Conservation (phyloP, 352 stramenopile species). For the Pythium chondricola region DNA sequence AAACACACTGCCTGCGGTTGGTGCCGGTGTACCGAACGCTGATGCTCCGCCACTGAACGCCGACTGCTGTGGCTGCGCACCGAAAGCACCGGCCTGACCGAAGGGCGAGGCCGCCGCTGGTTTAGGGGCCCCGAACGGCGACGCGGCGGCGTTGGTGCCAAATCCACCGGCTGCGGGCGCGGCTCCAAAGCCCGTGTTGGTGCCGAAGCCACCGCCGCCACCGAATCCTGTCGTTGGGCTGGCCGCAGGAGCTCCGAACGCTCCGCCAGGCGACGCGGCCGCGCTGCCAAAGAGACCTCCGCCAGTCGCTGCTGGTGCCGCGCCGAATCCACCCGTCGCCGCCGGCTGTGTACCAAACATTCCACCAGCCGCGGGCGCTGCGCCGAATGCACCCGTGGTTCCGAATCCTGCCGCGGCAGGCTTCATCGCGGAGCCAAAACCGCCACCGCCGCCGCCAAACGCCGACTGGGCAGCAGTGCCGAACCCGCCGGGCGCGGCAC, state of each 20-base stretch:
- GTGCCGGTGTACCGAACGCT: slow-evolving; percentile 33
- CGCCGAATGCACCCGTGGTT: slow-evolving; percentile 30
- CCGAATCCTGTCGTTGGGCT: slow-evolving; percentile 12
- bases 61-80: slow-evolving; percentile 11
- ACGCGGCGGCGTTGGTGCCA: slow-evolving; percentile 24
- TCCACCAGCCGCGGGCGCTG: slow-evolving; percentile 16
- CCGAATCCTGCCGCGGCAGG: slow-evolving; percentile 11
- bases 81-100: slow-evolving; percentile 45
- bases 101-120: slow-evolving; percentile 55
- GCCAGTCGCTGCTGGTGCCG: slow-evolving; percentile 20
- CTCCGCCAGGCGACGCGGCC: neutral
- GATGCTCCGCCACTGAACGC: slow-evolving; percentile 19
- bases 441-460: slow-evolving; percentile 30
- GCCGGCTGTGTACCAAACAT: slow-evolving; percentile 28
- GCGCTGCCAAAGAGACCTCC: slow-evolving; percentile 12
- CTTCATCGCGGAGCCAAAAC: slow-evolving; percentile 20
- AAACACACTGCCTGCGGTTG: slow-evolving; percentile 27
- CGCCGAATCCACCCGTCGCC: slow-evolving; percentile 25
- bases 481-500: slow-evolving; percentile 34
- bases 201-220: neutral
- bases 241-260: slow-evolving; percentile 10
- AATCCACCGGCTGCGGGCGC: slow-evolving; percentile 17
- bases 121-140: slow-evolving; percentile 49
- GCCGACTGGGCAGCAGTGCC: slow-evolving; percentile 23
- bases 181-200: slow-evolving; percentile 16